Evolutionary conservation across 306 rosid species (phyloP), one percentile per base, ranked within the genome.

Genomic region (Sicyos edulis): DNA sequence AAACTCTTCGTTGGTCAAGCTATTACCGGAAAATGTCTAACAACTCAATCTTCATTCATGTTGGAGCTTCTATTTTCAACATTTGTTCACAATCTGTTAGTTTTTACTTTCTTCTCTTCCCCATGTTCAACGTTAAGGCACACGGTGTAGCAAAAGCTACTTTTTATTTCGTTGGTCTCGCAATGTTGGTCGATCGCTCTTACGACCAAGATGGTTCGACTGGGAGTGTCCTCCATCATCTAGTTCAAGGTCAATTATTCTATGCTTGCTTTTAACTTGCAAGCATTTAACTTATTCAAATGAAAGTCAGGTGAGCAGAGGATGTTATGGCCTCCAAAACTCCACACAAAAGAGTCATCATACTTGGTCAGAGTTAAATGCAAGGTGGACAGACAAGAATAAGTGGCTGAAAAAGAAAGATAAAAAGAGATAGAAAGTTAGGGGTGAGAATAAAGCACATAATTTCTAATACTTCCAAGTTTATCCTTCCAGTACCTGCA

Each of bases 381-480:
- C 20, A 67, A 67, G 13, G 19, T 26, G 7, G 19, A 47, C 34
- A 20, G 21, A 61, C 72, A 68, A 68, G 21, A 68, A 68, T 24
- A 68, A 68, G 72, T 68, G 72, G 72, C 72, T 22, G 72, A 68
- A 21, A 68, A 68, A 47, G 71, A 65, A 65, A 54, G 71, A 65
- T 44, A 67, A 47, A 67, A 47, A 67, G 72, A 22, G 55, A 67
- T 47, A 49, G 11, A 42, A 8, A 42, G 47, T 42, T 42, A 6
- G 44, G 44, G 44, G 44, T 37, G 44, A 37, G 44, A 37, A 37
- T 37, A 66, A 45, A 45, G 55, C 19, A 67, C 55, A 20, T 0
- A 13, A 10, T 66, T 67, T 49, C 72, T 22, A 8, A 67, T 67
- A 47, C 72, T 22, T 67, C 42, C 72, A 65, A 67, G 13, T 15